Conservation (phyloP, 1,284 basidiomycete species). For the Naganishia sp. region DNA sequence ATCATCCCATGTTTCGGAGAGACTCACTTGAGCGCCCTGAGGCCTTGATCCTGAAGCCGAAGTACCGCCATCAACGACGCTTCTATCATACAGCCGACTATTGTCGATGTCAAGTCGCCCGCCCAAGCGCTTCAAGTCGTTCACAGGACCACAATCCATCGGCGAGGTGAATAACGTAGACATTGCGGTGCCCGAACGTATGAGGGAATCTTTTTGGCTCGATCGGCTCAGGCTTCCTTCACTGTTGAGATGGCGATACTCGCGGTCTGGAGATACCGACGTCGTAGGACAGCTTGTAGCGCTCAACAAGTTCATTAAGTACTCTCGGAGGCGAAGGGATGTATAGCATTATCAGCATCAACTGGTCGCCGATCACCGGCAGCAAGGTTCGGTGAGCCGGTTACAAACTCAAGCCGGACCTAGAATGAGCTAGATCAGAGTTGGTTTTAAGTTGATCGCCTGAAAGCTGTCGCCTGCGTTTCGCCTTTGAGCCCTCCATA, state of each 20-base stretch:
- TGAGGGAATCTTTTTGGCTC: not conserved
- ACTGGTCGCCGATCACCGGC: too few relatives aligned
- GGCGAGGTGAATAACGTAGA: slow-evolving; percentile 24
- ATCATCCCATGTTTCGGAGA: too few relatives aligned
- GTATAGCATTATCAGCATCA: too few relatives aligned
- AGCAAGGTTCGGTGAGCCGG: too few relatives aligned
- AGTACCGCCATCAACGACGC: not conserved
- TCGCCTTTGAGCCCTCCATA: too few relatives aligned
- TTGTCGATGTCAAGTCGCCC: slow-evolving; percentile 29
- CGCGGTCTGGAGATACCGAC: too few relatives aligned
- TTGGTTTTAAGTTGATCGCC: not conserved
- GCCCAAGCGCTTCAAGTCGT: slow-evolving; percentile 30
- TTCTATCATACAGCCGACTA: slow-evolving; percentile 19
- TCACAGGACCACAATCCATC: slow-evolving; percentile 29
- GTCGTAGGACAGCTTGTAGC: too few relatives aligned
- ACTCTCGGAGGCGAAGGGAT: too few relatives aligned
- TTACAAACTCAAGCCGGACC: not conserved
- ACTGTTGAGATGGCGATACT: too few relatives aligned
- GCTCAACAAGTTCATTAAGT: too few relatives aligned
- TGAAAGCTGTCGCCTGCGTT: too few relatives aligned
- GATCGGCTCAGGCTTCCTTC: too few relatives aligned
- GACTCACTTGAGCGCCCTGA: slow-evolving; percentile 1
- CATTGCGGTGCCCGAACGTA: slow-evolving; percentile 7
- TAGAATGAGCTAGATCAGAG: not conserved
- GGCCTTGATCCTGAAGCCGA: slow-evolving; percentile 3